These are phyloP conservation scores for Solanum hybrid DNA, from an alignment of 305 asterid species.

Conservation along the genomic window DNA sequence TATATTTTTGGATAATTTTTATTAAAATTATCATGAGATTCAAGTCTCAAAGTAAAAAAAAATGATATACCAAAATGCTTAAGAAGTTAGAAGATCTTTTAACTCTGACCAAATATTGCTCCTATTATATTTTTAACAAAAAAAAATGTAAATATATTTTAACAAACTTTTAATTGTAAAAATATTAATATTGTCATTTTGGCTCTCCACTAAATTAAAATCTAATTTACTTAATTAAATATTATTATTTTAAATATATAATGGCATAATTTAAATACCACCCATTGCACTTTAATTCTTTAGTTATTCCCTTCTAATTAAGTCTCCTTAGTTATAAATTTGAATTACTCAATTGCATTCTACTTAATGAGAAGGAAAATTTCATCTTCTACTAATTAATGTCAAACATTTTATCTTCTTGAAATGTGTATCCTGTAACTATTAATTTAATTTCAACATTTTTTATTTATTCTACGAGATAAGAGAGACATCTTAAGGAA, in stretches of 20 bases:
- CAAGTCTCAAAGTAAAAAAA: not conserved
- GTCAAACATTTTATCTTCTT: not conserved
- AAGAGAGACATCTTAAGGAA: not conserved
- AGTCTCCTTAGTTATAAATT: not conserved
- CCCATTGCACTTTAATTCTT: not conserved
- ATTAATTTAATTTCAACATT: not conserved
- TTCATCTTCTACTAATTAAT: not conserved
- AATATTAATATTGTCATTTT: too few species aligned
- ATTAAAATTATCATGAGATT: not conserved
- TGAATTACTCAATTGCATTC: not conserved
- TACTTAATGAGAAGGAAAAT: not conserved
- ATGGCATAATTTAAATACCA: not conserved
- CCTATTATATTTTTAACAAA: not conserved
- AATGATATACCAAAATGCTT: not conserved
- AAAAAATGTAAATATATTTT: too few species aligned
- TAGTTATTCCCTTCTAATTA: not conserved
- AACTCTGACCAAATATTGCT: not conserved
- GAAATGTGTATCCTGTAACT: not conserved
- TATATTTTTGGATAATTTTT: not conserved
- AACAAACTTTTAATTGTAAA: too few species aligned
- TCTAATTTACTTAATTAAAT: too few species aligned
- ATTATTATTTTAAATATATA: too few species aligned
- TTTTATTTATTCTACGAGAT: too few species aligned
- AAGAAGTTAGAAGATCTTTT: not conserved
- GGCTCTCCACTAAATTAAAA: too few species aligned